A percentile compares a stretch with the other conserved stretches of the same genome.
Evolutionary conservation across 2,329 filamentous ascomycete genomes (phyloP).

Genomic region (Venturia asperata): DNA sequence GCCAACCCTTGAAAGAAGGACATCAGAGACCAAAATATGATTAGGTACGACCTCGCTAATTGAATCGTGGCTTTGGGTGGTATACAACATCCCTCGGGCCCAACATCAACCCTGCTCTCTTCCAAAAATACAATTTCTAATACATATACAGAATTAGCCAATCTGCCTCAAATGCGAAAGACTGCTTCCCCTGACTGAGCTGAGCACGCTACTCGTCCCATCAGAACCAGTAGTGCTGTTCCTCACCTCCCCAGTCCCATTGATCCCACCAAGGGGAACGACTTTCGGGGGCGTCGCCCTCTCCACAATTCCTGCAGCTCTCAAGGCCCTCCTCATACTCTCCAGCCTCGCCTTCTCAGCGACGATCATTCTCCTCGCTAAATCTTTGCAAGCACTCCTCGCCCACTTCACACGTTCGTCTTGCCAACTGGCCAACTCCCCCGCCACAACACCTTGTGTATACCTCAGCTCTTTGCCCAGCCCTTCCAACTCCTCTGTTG

Average conservation of each 20-base stretch:
- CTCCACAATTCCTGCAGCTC: conserved; percentile 39
- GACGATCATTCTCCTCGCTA: conserved; percentile 72
- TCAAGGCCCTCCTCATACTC: conserved; percentile 70
- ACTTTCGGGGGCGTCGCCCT: not conserved
- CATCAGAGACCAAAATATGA: not conserved
- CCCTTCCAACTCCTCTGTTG: conserved; percentile 61
- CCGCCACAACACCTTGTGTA: conserved; percentile 87
- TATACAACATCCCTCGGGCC: not conserved
- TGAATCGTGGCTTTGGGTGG: not conserved
- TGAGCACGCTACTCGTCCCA: not conserved
- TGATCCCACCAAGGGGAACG: not conserved
- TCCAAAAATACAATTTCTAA: not conserved
- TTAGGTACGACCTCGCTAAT: not conserved
- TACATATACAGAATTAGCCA: conserved; percentile 1
- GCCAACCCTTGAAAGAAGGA: not conserved
- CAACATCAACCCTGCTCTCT: not conserved
- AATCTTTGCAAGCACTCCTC: conserved; percentile 63
- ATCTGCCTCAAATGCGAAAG: not conserved
- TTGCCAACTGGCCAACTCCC: conserved; percentile 89
- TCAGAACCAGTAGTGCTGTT: not conserved
- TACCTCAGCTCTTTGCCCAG: conserved; percentile 79
- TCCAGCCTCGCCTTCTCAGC: conserved; percentile 72
- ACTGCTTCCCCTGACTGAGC: not conserved
- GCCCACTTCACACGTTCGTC: conserved; percentile 77
- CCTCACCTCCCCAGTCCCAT: not conserved